Base-by-base conservation (phyloP, 2,329 filamentous ascomycete genomes). In the Hypoxylon sp. region DNA sequence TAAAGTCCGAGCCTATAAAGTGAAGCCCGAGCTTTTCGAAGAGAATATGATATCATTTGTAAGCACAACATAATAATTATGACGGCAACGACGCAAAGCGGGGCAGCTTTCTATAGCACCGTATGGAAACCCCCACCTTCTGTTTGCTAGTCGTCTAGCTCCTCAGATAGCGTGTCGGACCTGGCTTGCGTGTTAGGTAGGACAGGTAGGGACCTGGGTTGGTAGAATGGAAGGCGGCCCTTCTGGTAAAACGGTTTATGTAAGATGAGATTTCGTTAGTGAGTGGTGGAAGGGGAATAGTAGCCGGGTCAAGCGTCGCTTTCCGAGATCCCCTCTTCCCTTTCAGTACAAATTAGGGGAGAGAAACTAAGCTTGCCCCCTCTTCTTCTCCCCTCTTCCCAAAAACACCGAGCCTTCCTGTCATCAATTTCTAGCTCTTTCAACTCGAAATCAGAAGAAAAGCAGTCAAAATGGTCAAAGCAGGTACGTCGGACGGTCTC, bases 381-480 rank as follows among this genome's bases (percentile, higher is more conserved):
- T 43, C 37, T 48, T 42, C 49, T 45, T 47, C 36, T 29, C 51
- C 50, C 43, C 37, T 35, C 43, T 41, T 26, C 25, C 19, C 27
- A 42, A 38, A 57, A 49, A 7, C 35, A 52, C 40, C 54, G n/a
- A 25, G 9, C 21, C 9, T 25, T 25, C 9, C 38, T 42, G 66
- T 34, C 32, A 51, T 27, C 29, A 16, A 52, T 51, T 13, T 43
- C 17, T 27, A 53, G 25, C 41, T 54, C 43, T 55, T 66, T 62
- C 69, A 27, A 31, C 23, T 21, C 7, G 27, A 68, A 63, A 69
- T 25, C 21, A 46, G 38, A 32, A 51, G 11, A 50, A 45, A 75
- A 79, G 65, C 78, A 79, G 78, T 79, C 88, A 96, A 86, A 86
- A 97, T 97, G 92, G 92, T 97, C 82, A 97, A 96, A 85, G 92